Base-by-base conservation (phyloP, 202 grass and related monocot genomes). In the Carex sylvatica region DNA sequence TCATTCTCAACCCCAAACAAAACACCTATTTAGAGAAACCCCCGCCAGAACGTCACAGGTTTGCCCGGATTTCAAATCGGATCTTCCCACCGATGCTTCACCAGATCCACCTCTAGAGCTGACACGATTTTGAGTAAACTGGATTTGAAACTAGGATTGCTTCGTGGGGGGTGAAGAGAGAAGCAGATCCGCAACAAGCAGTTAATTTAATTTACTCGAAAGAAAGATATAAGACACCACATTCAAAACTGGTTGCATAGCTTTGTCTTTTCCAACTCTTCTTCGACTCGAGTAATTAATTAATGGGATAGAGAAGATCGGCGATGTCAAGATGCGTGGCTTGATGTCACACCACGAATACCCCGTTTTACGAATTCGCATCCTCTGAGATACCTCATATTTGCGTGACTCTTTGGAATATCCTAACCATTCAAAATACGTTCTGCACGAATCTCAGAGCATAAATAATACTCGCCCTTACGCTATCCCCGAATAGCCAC, bases 1-100 rank as follows among this genome's bases (percentile, higher is more conserved):
- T 86, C 84, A 82, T 70, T 60, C 35, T 79, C 5, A 26, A 56
- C 9, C 38, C 68, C 14, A 22, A 22, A 65, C 49, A 35, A 35
- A 65, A 20, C 35, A 35, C 59, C 62, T 23, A 38, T 4, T 33
- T 23, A 35, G 52, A 61, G n/a, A 15, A 35, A 35, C 13, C 44
- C 52, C 13, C 23, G 9, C 65, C 69, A 58, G 31, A 59, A 24
- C 20, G 70, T 74, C 1, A 16, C 42, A 49, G 42, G 3, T 49
- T 13, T 26, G 9, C 7, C 5, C 5, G 1, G 19, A 73, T 73
- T 73, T 26, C 0, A 51, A 73, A 73, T 51, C 19, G 44, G 44
- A 74, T 74, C 46, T 72, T 70, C 19, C 4, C 44, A 53, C 13
- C 52, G 6, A 26, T 76, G 8, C 3, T 35, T 81, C 59, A 28